Conservation (phyloP, 192 early-diverging fungal species). For the Linnemannia hyalina region DNA sequence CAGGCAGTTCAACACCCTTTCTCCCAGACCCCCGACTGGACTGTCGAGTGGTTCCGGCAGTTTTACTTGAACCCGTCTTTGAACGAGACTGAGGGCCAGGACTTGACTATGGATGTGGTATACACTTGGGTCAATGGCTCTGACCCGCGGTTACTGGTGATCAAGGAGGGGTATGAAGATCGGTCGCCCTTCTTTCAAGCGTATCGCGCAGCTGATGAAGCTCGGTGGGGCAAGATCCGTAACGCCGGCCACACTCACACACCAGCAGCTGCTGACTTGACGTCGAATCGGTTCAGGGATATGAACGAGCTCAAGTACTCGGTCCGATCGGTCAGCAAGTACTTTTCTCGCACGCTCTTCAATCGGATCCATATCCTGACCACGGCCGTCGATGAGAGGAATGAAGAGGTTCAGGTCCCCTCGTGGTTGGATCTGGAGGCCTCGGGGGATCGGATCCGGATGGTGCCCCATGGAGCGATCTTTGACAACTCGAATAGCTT, state of each 20-base stretch:
- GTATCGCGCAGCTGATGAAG: not conserved
- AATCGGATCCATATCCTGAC: conserved; percentile 47
- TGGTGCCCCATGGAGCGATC: conserved; percentile 42
- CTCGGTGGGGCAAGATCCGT: not conserved
- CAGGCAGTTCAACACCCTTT: conserved; percentile 17
- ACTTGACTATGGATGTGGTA: conserved; percentile 44
- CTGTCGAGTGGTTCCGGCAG: conserved; percentile 4
- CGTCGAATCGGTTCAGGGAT: conserved; percentile 49
- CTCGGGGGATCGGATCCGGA: conserved; percentile 1
- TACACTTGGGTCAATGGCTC: conserved; percentile 63
- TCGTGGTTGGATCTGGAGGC: conserved; percentile 41
- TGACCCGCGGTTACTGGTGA: conserved; percentile 17
- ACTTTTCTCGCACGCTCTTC: conserved; percentile 4
- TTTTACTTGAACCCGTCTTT: conserved; percentile 7
- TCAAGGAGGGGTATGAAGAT: conserved; percentile 26
- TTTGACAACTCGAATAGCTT: conserved; percentile 28
- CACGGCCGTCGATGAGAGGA: conserved; percentile 11
- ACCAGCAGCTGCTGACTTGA: not conserved
- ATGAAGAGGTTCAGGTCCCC: conserved; percentile 36
- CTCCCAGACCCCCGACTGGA: conserved; percentile 17
- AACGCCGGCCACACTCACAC: not conserved
- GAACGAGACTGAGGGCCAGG: conserved; percentile 8
- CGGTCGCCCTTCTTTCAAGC: conserved; percentile 25
- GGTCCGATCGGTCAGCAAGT: conserved; percentile 41
- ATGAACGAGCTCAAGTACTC: conserved; percentile 59